Base-by-base conservation (phyloP, 1,139 yeast species). In the Kodamaea plutei region DNA sequence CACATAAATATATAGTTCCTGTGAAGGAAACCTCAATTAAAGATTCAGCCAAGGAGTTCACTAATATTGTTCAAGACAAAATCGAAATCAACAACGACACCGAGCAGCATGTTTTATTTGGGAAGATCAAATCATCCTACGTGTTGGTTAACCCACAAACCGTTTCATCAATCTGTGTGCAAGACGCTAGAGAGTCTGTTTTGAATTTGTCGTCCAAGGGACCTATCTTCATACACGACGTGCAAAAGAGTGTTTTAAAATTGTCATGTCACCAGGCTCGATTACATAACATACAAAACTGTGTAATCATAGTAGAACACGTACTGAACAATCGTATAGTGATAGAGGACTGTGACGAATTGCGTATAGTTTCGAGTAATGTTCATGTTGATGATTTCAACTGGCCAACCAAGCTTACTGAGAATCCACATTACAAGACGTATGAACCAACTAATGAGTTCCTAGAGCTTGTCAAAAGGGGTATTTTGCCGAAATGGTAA, bases 181-280 rank as follows among this genome's bases (percentile, higher is more conserved):
- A 45, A 11, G 34, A 42, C 4, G 56, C 53, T 1, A 8, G 10
- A 2, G 25, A 44, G 15, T 49, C 55, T 5, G 32, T 53, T 0
- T 15, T 64, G 4, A 21, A 33, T 2, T 25, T 64, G 1, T 31
- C 38, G 2, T 48, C 57, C n/a, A 38, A 43, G 1, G 71, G 72
- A 1, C 65, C 70, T 0, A 45, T 61, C 0, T 58, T 55, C 29
- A 31, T 60, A 2, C 57, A 56, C 15, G 46, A 55, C 19, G 29
- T 61, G 7, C 12, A 23, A 3, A 37, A 61, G 12, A 47, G 56
- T 30, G 44, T 51, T 3, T 30, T 68, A 5, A 33, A 54, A 4
- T 36, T 61, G 3, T 29, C 41, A 9, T 58, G 71, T 36, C 74
- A 69, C 38, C 76, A 69, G 39, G 47, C 63, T 26, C 41, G 75